phyloP scores from a whole-genome alignment of 371 early-diverging fungal species.

The Mucor lusitanicus region DNA sequence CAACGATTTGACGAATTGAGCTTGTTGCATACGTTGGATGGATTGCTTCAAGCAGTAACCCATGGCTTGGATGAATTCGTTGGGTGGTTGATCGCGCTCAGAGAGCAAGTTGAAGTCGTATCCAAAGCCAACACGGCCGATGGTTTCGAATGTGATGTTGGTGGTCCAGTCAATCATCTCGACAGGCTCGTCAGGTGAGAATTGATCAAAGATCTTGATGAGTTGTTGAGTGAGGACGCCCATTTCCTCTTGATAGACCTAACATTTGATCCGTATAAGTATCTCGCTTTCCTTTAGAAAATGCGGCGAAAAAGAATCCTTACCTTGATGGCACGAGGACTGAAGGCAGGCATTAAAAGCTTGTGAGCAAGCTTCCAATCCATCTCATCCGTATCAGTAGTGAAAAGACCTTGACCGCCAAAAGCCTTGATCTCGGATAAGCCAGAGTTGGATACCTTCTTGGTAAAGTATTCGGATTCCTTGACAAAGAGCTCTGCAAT shows the following conservation, averaged over 20 bases:
- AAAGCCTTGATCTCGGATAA: conserved; percentile 36
- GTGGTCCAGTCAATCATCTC: conserved; percentile 59
- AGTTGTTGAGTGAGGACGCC: conserved; percentile 38
- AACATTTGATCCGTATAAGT: background rate
- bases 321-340: conserved; percentile 39
- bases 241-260: conserved; percentile 50
- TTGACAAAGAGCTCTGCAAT: conserved; percentile 36
- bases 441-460: conserved; percentile 23
- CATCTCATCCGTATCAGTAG: conserved; percentile 44
- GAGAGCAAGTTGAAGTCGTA: conserved; percentile 57
- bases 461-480: conserved; percentile 48
- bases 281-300: background rate
- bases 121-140: conserved; percentile 61
- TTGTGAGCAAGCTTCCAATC: conserved; percentile 58
- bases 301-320: background rate
- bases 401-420: conserved; percentile 49
- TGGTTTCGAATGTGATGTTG: conserved; percentile 54
- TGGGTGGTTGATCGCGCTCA: conserved; percentile 31
- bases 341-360: conserved; percentile 61
- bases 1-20: conserved; percentile 44
- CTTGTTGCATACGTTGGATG: conserved; percentile 27
- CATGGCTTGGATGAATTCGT: conserved; percentile 61
- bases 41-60: conserved; percentile 34
- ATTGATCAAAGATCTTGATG: conserved; percentile 41
- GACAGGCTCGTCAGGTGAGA: conserved; percentile 35